These are phyloP conservation scores for Calcarisporium arbuscula DNA, from an alignment of 2,329 filamentous ascomycete genomes.

Conservation along the genomic window DNA sequence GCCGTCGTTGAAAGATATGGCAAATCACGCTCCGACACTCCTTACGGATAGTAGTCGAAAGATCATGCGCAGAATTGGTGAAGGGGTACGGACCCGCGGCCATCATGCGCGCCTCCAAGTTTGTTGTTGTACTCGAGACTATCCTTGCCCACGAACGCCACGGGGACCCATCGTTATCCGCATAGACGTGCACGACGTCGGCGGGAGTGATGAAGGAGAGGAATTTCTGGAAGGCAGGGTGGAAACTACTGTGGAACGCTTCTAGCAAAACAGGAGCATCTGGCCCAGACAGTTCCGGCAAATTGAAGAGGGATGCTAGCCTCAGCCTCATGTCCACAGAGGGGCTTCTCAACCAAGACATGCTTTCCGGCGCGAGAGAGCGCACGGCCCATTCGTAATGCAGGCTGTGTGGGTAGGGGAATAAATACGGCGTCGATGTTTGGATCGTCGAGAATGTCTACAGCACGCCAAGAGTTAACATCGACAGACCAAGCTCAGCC, in stretches of 20 bases:
- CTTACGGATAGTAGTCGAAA: conserved; percentile 30
- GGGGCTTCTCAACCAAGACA: no score
- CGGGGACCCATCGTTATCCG: conserved; percentile 23
- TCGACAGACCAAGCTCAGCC: no score
- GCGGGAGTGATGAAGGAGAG: conserved; percentile 28
- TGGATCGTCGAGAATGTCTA: no score
- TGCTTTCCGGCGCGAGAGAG: no score
- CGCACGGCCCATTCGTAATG: no score
- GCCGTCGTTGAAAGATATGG: conserved; percentile 19
- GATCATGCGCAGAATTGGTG: conserved; percentile 29
- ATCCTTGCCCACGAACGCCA: conserved; percentile 23
- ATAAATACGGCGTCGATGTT: no score
- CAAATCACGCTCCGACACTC: conserved; percentile 26
- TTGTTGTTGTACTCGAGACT: conserved; percentile 38
- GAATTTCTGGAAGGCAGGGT: conserved; percentile 40
- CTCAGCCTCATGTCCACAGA: no score
- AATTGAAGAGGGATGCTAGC: conserved; percentile 37
- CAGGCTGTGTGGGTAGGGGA: no score
- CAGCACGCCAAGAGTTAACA: no score
- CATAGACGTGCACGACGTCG: conserved; percentile 28
- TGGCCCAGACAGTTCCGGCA: conserved; percentile 23
- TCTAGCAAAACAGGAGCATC: conserved; percentile 44
- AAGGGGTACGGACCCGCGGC: conserved; percentile 35
- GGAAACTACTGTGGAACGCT: conserved; percentile 46
- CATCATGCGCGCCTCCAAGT: conserved; percentile 35